A percentile compares a stretch with the other conserved stretches of the same genome.
These are phyloP conservation scores for Penicillium sp. DNA, from an alignment of 2,329 filamentous ascomycete genomes.

Conservation along the genomic window DNA sequence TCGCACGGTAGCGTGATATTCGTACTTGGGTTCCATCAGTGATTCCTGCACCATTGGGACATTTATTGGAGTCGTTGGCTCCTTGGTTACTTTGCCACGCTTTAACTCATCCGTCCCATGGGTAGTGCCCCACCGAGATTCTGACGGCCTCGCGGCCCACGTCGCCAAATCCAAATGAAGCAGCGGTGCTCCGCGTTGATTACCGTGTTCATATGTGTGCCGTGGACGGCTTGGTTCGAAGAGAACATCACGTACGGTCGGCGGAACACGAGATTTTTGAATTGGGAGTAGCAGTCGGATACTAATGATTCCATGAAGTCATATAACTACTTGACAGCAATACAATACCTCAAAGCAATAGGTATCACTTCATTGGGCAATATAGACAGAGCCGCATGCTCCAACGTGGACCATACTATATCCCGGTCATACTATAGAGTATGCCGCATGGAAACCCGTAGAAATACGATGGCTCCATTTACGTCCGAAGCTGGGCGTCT, in stretches of 20 bases:
- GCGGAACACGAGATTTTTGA: conserved; percentile 61
- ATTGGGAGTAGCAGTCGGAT: conserved; percentile 48
- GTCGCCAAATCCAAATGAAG: conserved; percentile 59
- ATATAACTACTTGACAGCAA: too few species aligned
- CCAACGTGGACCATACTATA: too few species aligned
- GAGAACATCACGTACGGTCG: conserved; percentile 61
- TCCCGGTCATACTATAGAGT: too few species aligned
- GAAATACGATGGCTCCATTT: too few species aligned
- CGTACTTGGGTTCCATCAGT: conserved; percentile 58
- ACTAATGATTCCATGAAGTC: too few species aligned
- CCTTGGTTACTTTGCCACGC: conserved; percentile 48
- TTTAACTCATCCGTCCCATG: conserved; percentile 54
- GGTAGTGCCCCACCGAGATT: conserved; percentile 50
- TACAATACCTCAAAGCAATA: too few species aligned
- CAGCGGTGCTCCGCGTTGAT: conserved; percentile 53
- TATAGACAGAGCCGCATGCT: too few species aligned
- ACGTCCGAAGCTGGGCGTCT: too few species aligned
- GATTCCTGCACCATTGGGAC: conserved; percentile 51
- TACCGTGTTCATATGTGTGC: conserved; percentile 53
- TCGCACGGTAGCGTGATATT: conserved; percentile 52
- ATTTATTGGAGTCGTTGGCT: conserved; percentile 37
- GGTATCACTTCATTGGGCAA: too few species aligned
- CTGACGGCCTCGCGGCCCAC: conserved; percentile 54
- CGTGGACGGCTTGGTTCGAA: conserved; percentile 51
- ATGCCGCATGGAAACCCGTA: too few species aligned